phyloP scores from a whole-genome alignment of 306 rosid genomes.

The Dalbergia oliveri region DNA sequence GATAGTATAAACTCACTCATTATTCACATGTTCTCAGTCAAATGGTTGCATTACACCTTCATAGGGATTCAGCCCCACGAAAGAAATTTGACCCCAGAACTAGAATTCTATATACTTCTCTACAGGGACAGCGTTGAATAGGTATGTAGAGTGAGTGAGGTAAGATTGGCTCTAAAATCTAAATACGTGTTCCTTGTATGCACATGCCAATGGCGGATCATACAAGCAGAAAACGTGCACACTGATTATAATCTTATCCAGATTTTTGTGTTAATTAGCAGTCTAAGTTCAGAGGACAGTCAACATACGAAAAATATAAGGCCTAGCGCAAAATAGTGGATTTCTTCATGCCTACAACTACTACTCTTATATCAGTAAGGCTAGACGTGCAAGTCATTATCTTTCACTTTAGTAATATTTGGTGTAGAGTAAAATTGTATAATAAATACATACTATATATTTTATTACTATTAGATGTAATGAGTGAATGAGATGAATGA shows the following conservation, averaged over 20 bases:
- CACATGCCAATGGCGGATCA: background rate
- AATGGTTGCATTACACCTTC: background rate
- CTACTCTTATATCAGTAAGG: background rate
- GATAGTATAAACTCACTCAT: too few species aligned
- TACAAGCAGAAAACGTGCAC: background rate
- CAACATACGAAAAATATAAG: background rate
- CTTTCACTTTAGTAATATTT: too few species aligned
- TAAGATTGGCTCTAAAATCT: background rate
- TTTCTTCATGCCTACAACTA: background rate
- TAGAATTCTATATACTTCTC: background rate
- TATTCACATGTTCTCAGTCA: background rate
- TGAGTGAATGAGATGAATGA: too few species aligned
- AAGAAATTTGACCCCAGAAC: background rate
- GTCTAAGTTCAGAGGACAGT: background rate
- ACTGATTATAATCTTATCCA: background rate
- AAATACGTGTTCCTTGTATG: background rate
- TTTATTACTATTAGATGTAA: too few species aligned
- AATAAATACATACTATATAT: too few species aligned
- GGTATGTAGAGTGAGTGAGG: background rate
- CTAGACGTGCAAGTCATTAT: slow-evolving; percentile 29
- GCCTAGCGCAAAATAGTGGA: background rate
- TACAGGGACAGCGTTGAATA: background rate
- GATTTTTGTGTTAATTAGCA: background rate
- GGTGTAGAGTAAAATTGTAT: too few species aligned
- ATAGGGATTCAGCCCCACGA: background rate